A percentile compares a stretch with the other conserved stretches of the same genome.
phyloP scores from a whole-genome alignment of 1,284 basidiomycete genomes.

The Melanopsichium pennsylvanicum region DNA sequence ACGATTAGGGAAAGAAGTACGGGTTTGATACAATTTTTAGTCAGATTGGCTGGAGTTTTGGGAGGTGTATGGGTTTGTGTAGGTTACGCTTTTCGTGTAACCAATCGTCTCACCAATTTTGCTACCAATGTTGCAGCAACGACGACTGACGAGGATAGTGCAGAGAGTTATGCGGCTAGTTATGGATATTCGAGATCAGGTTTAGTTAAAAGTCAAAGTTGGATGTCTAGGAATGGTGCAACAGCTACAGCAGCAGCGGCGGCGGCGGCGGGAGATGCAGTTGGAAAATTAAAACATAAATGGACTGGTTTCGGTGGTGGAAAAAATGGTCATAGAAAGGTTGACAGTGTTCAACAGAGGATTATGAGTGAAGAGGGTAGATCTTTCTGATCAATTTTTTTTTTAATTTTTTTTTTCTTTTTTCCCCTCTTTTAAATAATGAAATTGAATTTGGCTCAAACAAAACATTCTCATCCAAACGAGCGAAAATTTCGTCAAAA shows the following conservation, averaged over 20 bases:
- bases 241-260: constrained; percentile 12
- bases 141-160: constrained; percentile 16
- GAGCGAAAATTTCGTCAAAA: too few relatives aligned
- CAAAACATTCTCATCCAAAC: too few relatives aligned
- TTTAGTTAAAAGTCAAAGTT: too few relatives aligned
- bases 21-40: constrained; percentile 79
- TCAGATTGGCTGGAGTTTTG: constrained; percentile 72
- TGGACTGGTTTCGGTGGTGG: constrained; percentile 33
- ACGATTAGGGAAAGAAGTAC: constrained; percentile 87
- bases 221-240: constrained; percentile 8
- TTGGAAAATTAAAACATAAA: constrained; percentile 35
- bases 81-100: constrained; percentile 51
- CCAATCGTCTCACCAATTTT: constrained; percentile 38
- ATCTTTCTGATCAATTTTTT: constrained; percentile 33
- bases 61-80: constrained; percentile 67
- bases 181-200: constrained; percentile 25
- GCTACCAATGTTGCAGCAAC: constrained; percentile 15
- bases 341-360: constrained; percentile 49
- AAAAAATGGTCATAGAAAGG: constrained; percentile 22
- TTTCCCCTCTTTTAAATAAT: too few relatives aligned
- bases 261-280: too few relatives aligned
- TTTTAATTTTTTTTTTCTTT: too few relatives aligned
- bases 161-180: constrained; percentile 32
- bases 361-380: constrained; percentile 48
- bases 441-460: too few relatives aligned